Percentiles rank a stretch among this genome's conserved stretches.
Evolutionary conservation across 129 eudicot species (phyloP).

Genomic region (Cynara cardunculus): DNA sequence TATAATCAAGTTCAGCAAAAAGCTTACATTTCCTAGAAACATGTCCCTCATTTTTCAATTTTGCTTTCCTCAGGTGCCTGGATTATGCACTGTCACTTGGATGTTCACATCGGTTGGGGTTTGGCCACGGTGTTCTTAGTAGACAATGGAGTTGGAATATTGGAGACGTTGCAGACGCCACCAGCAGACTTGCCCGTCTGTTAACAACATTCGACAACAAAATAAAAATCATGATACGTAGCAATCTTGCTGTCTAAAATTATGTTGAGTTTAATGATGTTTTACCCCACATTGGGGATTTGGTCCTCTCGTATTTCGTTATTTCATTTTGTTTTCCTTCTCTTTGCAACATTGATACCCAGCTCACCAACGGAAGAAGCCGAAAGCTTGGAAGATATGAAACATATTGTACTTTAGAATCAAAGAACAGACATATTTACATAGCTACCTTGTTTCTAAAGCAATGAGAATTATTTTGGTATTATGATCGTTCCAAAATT

Average conservation of each 20-base stretch:
- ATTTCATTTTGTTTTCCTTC: conserved; percentile 21
- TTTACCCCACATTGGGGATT: conserved; percentile 47
- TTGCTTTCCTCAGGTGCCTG: conserved; percentile 58
- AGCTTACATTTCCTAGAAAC: not conserved
- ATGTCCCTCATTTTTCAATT: not conserved
- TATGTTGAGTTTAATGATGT: conserved; percentile 28
- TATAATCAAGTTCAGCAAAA: not conserved
- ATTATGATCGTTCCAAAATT: conserved; percentile 6
- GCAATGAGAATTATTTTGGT: conserved; percentile 27
- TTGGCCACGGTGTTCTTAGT: conserved; percentile 78
- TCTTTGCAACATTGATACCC: conserved; percentile 18
- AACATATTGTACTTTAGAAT: conserved; percentile 26
- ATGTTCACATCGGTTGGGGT: conserved; percentile 96
- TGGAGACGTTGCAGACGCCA: conserved; percentile 55
- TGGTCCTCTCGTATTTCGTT: conserved; percentile 7
- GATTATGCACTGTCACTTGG: conserved; percentile 97
- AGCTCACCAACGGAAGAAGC: conserved; percentile 19
- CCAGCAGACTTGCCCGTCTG: conserved; percentile 80
- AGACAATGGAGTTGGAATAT: conserved; percentile 64
- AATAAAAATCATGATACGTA: not conserved
- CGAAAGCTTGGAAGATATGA: conserved; percentile 16
- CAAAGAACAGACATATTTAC: conserved; percentile 8
- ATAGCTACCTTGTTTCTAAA: conserved; percentile 15
- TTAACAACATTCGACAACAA: conserved; percentile 24
- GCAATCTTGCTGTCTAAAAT: not conserved